Conservation (phyloP, 768 basidiomycete species). For the Agaricus bisporus region DNA sequence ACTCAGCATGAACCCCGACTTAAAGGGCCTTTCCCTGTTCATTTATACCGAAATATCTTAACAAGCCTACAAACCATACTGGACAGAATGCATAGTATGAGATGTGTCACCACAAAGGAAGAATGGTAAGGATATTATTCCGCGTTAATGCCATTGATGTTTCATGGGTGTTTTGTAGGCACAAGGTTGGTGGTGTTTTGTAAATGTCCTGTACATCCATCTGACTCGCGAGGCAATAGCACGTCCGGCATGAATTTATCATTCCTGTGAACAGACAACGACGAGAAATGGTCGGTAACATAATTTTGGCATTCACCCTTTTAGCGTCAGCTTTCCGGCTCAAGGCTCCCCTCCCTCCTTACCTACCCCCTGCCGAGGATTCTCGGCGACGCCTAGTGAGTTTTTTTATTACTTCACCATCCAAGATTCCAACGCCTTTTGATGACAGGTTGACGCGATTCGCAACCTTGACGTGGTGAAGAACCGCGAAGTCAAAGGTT, state of each 20-base stretch:
- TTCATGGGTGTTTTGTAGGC: slow-evolving; percentile 36
- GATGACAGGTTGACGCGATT: slow-evolving; percentile 69
- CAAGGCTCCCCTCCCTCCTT: slow-evolving; percentile 93
- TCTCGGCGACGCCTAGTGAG: slow-evolving; percentile 73
- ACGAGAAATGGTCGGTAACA: slow-evolving; percentile 92
- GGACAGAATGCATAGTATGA: slow-evolving; percentile 90
- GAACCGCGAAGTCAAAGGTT: slow-evolving; percentile 72
- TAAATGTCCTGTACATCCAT: background rate
- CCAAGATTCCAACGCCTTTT: background rate
- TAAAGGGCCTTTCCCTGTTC: slow-evolving; percentile 91
- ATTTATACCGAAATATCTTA: slow-evolving; percentile 77
- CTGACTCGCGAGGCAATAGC: slow-evolving; percentile 32
- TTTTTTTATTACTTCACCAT: background rate
- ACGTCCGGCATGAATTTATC: slow-evolving; percentile 82
- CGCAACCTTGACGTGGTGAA: slow-evolving; percentile 84
- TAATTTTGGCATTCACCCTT: slow-evolving; percentile 83
- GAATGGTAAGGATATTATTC: slow-evolving; percentile 62
- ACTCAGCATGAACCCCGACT: slow-evolving; percentile 90
- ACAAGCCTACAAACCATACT: slow-evolving; percentile 80
- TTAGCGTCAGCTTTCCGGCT: slow-evolving; percentile 75
- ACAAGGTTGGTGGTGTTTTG: slow-evolving; percentile 47
- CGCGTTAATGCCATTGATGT: slow-evolving; percentile 3
- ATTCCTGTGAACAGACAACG: slow-evolving; percentile 85
- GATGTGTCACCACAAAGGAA: slow-evolving; percentile 92
- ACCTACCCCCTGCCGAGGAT: slow-evolving; percentile 88